Percentiles rank a stretch among this genome's conserved stretches.
Evolutionary conservation across 768 basidiomycete genomes (phyloP).

Genomic region (Boletales sp.): DNA sequence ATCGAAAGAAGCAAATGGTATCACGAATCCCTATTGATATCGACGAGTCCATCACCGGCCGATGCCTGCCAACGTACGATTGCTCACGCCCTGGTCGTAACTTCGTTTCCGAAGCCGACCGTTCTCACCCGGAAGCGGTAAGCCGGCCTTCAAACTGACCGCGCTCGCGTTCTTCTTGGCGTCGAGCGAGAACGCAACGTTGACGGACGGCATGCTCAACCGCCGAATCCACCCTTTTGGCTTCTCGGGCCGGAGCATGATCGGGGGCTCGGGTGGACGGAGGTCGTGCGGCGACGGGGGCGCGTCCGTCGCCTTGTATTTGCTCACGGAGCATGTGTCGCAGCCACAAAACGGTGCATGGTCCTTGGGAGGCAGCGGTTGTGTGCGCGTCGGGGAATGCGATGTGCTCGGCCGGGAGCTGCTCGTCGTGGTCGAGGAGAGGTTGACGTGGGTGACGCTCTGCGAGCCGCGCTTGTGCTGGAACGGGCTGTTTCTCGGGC

Average conservation of each 20-base stretch:
- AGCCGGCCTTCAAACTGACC: constrained; percentile 32
- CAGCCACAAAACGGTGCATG: constrained; percentile 70
- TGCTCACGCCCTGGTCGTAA: constrained; percentile 36
- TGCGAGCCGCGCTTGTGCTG: constrained; percentile 28
- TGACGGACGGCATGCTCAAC: constrained; percentile 71
- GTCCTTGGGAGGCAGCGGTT: constrained; percentile 26
- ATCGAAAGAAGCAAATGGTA: not conserved
- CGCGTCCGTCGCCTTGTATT: constrained; percentile 42
- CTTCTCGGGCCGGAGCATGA: constrained; percentile 49
- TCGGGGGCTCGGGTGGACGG: constrained; percentile 42
- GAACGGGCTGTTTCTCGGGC: constrained; percentile 21
- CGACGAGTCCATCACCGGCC: constrained; percentile 26
- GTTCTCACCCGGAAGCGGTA: constrained; percentile 42
- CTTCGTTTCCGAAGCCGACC: constrained; percentile 40
- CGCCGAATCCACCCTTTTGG: constrained; percentile 73
- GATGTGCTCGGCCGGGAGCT: constrained; percentile 18
- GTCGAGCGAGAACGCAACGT: constrained; percentile 57
- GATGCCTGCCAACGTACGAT: constrained; percentile 53
- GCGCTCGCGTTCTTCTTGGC: constrained; percentile 50
- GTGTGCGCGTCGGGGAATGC: constrained; percentile 29
- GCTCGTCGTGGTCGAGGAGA: constrained; percentile 9
- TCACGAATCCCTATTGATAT: constrained; percentile 4
- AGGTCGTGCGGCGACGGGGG: constrained; percentile 30
- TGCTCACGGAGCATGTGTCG: constrained; percentile 55
- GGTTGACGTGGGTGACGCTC: constrained; percentile 27